Evolutionary conservation across 768 basidiomycete species (phyloP), one percentile per base, ranked within the genome.

Genomic region (Wakefieldia striispora): DNA sequence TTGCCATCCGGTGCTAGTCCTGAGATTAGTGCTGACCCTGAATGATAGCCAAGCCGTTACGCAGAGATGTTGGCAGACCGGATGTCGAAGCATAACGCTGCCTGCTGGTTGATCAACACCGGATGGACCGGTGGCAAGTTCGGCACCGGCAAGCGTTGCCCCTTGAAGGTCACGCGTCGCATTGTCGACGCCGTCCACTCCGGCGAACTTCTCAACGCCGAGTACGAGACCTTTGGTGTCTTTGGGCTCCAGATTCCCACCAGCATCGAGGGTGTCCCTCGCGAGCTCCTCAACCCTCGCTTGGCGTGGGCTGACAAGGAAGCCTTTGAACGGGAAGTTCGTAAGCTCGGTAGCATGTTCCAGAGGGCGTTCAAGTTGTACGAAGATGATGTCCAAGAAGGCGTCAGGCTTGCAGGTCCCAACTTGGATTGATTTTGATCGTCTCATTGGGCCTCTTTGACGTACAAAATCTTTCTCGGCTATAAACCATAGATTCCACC

Each of bases 61-160:
- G 95, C 97, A 36, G 80, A 87, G 70, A 99, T 99, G 97, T 79
- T 99, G 58, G 93, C 95, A 0, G 86, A 91, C 58, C 84, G 89
- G 62, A 98, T 99, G 95, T 72, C 84, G 49, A 81, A 84, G 70
- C 78, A 89, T 75, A 80, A 90, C 47, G 93, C 94, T 60, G 72
- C 93, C 71, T 97, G 95, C 77, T 99, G 93, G 92, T 79, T 98
- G 65, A 89, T 99, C 82, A 98, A 99, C 86, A 99, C 95, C 3
- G 95, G 91, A 54, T 95, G 91, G 91, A 88, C 91, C 45, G 87
- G 91, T 48, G 95, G 95, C 69, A 92, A 91, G 70, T 99, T 83
- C 69, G 95, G 95, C 41, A 74, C 75, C 14, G 95, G 95, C 59
- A 91, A 89, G 74, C 91, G 95, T 56, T 99, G 95, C 82, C 88